These are phyloP conservation scores for Suillus fuscotomentosus DNA, from an alignment of 768 basidiomycete species.

Conservation along the genomic window DNA sequence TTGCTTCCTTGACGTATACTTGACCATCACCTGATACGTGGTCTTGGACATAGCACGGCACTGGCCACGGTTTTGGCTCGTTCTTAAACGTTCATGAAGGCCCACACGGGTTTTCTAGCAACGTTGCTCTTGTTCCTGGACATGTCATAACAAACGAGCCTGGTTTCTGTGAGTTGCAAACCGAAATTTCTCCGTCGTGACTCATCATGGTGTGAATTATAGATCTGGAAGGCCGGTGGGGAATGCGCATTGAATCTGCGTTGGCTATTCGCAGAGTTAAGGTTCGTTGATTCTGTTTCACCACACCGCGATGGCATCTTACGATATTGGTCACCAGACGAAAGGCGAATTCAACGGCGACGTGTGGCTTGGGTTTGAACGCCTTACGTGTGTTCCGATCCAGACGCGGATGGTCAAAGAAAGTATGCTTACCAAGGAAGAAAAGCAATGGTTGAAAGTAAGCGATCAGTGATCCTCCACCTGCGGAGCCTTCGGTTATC, in stretches of 20 bases:
- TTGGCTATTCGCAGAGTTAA: constrained; percentile 68
- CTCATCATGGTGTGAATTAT: constrained; percentile 16
- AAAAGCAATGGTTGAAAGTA: constrained; percentile 84
- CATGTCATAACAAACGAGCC: constrained; percentile 95
- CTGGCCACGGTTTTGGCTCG: constrained; percentile 87
- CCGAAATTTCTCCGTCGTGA: constrained; percentile 10
- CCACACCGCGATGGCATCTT: not conserved
- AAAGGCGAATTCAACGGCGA: constrained; percentile 68
- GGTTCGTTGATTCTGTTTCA: constrained; percentile 19
- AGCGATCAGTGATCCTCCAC: constrained; percentile 18
- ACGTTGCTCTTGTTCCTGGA: constrained; percentile 73
- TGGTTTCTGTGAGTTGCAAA: constrained; percentile 70
- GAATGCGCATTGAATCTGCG: constrained; percentile 91
- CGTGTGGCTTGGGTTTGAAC: constrained; percentile 88
- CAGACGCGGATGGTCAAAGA: constrained; percentile 88
- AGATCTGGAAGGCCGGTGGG: constrained; percentile 81
- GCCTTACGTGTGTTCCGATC: constrained; percentile 92
- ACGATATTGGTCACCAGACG: constrained; percentile 45
- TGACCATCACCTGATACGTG: constrained; percentile 12
- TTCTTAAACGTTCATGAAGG: constrained; percentile 88
- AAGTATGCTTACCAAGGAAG: constrained; percentile 78
- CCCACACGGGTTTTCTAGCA: constrained; percentile 72
- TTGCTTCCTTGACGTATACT: constrained; percentile 13
- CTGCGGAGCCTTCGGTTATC: constrained; percentile 2
- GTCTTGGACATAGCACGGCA: constrained; percentile 65